phyloP scores from a whole-genome alignment of 2,329 filamentous ascomycete species.

The Microascus cirrosus region DNA sequence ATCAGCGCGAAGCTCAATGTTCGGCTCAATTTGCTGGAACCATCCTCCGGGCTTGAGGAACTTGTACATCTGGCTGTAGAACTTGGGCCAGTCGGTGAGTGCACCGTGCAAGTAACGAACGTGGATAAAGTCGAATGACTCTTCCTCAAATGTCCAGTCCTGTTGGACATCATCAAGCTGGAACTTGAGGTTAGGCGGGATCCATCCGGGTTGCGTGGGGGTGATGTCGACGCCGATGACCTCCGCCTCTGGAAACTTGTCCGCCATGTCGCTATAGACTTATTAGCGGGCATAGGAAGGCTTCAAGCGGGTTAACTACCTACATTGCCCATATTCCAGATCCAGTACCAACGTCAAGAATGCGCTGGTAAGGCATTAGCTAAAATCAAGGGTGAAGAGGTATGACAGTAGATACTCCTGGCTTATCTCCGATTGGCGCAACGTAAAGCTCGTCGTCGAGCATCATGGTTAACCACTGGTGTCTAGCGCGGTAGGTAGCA shows the following conservation, averaged over 20 bases:
- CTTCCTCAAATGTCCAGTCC: conserved; percentile 11
- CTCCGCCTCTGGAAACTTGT: conserved; percentile 12
- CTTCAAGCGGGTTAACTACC: background rate
- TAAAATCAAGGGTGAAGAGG: no score
- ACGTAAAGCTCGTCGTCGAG: conserved; percentile 13
- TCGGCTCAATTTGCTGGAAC: conserved; percentile 1
- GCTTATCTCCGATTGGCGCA: conserved; percentile 12
- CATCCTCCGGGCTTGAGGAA: conserved; percentile 30
- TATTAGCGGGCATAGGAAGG: conserved; percentile 18
- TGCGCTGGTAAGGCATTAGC: no score
- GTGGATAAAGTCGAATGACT: conserved; percentile 14
- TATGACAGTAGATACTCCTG: no score
- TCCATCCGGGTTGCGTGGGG: conserved; percentile 12
- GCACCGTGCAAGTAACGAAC: conserved; percentile 12
- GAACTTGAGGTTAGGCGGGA: conserved; percentile 14
- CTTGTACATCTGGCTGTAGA: conserved; percentile 19
- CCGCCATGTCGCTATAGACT: conserved; percentile 26
- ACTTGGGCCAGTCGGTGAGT: conserved; percentile 19
- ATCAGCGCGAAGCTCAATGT: background rate
- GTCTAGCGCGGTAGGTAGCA: conserved; percentile 6
- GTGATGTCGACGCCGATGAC: conserved; percentile 13
- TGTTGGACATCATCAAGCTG: conserved; percentile 15
- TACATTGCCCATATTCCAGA: conserved; percentile 8
- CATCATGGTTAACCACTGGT: conserved; percentile 12
- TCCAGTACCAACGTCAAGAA: conserved; percentile 6